phyloP scores from a whole-genome alignment of 306 rosid genomes.

The Neltuma alba region DNA sequence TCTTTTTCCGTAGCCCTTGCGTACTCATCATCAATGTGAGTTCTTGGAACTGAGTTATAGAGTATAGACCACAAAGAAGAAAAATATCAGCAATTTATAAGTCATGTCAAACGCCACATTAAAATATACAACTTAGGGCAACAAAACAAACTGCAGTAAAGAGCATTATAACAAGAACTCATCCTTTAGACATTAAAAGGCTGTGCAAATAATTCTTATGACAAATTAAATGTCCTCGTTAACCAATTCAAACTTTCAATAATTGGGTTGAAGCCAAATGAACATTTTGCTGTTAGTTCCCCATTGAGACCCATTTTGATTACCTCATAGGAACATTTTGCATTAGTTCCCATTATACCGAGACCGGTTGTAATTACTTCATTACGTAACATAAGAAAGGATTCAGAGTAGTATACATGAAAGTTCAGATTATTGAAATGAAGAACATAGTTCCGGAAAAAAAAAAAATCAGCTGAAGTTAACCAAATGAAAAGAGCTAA shows the following conservation, averaged over 20 bases:
- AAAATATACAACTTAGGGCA: slow-evolving; percentile 3
- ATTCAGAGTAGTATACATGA: not conserved
- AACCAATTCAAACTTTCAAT: not conserved
- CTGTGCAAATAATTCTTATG: not conserved
- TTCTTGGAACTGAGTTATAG: slow-evolving; percentile 62
- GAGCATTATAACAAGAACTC: slow-evolving; percentile 4
- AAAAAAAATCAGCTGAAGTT: not conserved
- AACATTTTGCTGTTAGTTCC: not conserved
- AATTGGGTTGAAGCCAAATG: not conserved
- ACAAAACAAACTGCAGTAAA: not conserved
- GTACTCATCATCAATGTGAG: slow-evolving; percentile 88
- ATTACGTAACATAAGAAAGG: not conserved
- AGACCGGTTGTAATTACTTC: slow-evolving; percentile 14
- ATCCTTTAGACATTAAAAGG: slow-evolving; percentile 8
- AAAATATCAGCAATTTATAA: slow-evolving; percentile 8
- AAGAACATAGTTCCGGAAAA: not conserved
- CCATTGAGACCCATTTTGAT: too few species aligned
- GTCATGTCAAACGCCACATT: slow-evolving; percentile 17
- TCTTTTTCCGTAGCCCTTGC: slow-evolving; percentile 78
- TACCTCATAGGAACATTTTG: too few species aligned
- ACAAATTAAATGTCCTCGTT: not conserved
- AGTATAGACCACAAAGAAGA: slow-evolving; percentile 11
- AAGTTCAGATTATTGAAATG: not conserved
- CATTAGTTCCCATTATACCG: too few species aligned
- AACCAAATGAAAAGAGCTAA: not conserved